These are phyloP conservation scores for Hagleromyces aurorensis DNA, from an alignment of 805 yeast species.

Conservation along the genomic window DNA sequence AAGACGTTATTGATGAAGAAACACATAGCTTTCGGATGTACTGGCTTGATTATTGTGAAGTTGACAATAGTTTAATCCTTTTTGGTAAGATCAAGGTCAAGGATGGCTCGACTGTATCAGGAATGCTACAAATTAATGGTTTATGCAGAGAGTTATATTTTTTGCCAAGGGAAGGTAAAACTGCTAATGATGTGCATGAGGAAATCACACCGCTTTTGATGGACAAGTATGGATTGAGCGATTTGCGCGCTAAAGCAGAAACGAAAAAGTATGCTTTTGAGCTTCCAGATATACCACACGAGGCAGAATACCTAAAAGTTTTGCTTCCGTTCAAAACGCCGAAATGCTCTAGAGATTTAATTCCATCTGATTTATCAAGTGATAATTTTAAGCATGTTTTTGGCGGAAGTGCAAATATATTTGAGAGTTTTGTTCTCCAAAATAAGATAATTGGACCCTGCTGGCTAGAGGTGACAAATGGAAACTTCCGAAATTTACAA, in stretches of 20 bases:
- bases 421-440: constrained; percentile 80
- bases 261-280: constrained; percentile 85
- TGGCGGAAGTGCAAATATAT: constrained; percentile 65
- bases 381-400: constrained; percentile 71
- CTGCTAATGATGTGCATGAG: constrained; percentile 62
- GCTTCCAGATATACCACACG: constrained; percentile 62
- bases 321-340: constrained; percentile 67
- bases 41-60: constrained; percentile 87
- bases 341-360: constrained; percentile 37
- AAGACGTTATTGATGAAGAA: constrained; percentile 32
- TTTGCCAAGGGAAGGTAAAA: constrained; percentile 56
- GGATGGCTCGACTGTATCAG: constrained; percentile 56
- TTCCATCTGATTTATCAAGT: constrained; percentile 65
- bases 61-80: constrained; percentile 56
- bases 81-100: constrained; percentile 72
- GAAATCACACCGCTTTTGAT: constrained; percentile 65
- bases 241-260: constrained; percentile 63
- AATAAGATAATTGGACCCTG: constrained; percentile 94
- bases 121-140: constrained; percentile 67
- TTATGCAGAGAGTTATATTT: constrained; percentile 66
- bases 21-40: constrained; percentile 58
- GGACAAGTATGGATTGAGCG: constrained; percentile 52
- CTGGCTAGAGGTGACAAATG: constrained; percentile 73
- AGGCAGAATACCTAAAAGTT: constrained; percentile 72
- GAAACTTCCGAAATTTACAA: constrained; percentile 48